phyloP scores from a whole-genome alignment of 1,139 yeast species.

The Diutina siamensis region DNA sequence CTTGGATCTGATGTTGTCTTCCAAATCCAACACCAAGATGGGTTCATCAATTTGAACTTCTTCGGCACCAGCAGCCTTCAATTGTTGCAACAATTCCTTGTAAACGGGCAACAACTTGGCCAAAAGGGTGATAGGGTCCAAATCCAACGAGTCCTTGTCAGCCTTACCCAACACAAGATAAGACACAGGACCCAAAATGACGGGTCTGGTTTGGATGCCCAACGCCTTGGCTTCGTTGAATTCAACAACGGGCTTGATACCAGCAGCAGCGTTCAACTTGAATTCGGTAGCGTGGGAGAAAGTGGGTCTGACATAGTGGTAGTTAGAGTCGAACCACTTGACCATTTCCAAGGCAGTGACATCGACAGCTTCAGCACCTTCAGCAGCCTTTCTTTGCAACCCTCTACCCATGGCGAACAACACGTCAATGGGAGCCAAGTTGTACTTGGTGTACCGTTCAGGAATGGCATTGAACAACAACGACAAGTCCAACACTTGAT shows the following conservation, averaged over 20 bases:
- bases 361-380: conserved; percentile 79
- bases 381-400: conserved; percentile 94
- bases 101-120: conserved; percentile 87
- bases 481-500: conserved; percentile 90
- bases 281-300: conserved; percentile 85
- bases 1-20: conserved; percentile 72
- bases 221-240: conserved; percentile 94
- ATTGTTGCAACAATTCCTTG: conserved; percentile 76
- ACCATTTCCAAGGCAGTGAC: conserved; percentile 99
- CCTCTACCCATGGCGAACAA: conserved; percentile 99
- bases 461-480: conserved; percentile 91
- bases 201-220: conserved; percentile 97
- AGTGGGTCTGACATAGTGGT: conserved; percentile 99
- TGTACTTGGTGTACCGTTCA: conserved; percentile 89
- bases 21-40: conserved; percentile 85
- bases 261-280: conserved; percentile 66
- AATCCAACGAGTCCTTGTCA: conserved; percentile 92
- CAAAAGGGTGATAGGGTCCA: conserved; percentile 83
- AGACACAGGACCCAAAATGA: conserved; percentile 90
- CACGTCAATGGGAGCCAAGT: conserved; percentile 82
- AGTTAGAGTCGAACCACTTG: conserved; percentile 98
- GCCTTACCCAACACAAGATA: conserved; percentile 94
- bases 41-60: conserved; percentile 98
- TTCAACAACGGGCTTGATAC: conserved; percentile 94
- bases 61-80: conserved; percentile 90